phyloP scores from a whole-genome alignment of 805 yeast species.

The Ogataea parapolymorpha region DNA sequence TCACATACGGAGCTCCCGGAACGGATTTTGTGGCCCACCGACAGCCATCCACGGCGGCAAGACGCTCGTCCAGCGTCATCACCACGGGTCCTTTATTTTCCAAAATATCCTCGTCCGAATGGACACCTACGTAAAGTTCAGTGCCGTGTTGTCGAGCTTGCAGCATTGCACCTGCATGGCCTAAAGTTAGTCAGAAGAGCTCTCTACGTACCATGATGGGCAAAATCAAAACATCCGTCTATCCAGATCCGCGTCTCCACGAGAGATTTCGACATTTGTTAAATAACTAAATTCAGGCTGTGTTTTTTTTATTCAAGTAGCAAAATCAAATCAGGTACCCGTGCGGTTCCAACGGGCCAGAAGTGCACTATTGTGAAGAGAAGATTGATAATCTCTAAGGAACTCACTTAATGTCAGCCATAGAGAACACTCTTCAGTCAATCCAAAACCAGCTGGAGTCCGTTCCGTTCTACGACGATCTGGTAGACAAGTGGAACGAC shows the following conservation, averaged over 20 bases:
- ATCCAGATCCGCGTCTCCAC: slow-evolving; percentile 70
- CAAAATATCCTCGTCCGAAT: slow-evolving; percentile 82
- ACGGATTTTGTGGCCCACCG: slow-evolving; percentile 80
- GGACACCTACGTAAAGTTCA: slow-evolving; percentile 82
- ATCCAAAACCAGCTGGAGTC: slow-evolving; percentile 36
- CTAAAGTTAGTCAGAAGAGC: slow-evolving; percentile 20
- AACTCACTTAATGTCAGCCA: slow-evolving; percentile 5
- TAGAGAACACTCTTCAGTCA: slow-evolving; percentile 13
- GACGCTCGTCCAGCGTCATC: slow-evolving; percentile 77
- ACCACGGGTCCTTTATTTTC: slow-evolving; percentile 91
- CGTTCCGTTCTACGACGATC: slow-evolving; percentile 57
- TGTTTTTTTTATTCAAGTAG: not conserved
- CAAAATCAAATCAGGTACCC: not conserved
- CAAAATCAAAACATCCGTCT: slow-evolving; percentile 97
- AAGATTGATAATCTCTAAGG: too few relatives aligned
- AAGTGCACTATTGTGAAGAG: not conserved
- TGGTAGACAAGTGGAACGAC: slow-evolving; percentile 59
- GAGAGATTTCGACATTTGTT: slow-evolving; percentile 7
- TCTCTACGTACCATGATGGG: slow-evolving; percentile 71
- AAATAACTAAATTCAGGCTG: slow-evolving; percentile 2
- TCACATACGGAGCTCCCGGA: slow-evolving; percentile 87
- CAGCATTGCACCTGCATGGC: slow-evolving; percentile 92
- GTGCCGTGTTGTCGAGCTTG: slow-evolving; percentile 86
- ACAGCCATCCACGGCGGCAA: slow-evolving; percentile 83
- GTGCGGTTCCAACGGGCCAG: not conserved